A percentile compares a stretch with the other conserved stretches of the same genome.
These are phyloP conservation scores for Populus deltoides DNA, from an alignment of 345 rosid species.

Conservation along the genomic window DNA sequence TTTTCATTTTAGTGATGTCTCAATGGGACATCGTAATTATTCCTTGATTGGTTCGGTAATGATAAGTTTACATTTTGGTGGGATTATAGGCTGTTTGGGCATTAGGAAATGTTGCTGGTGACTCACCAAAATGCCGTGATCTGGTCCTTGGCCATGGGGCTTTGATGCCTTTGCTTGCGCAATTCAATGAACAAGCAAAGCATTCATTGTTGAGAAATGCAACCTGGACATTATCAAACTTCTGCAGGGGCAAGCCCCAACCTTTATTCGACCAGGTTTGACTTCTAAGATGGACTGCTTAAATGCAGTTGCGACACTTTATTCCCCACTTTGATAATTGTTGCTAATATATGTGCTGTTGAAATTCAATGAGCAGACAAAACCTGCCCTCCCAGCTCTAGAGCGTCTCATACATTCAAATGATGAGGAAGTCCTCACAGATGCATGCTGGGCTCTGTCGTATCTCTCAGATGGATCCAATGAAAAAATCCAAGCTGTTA, in stretches of 20 bases:
- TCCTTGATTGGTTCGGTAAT: background rate
- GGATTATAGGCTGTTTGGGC: slow-evolving; percentile 32
- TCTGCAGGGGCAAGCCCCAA: slow-evolving; percentile 38
- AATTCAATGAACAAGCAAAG: slow-evolving; percentile 28
- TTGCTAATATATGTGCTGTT: background rate
- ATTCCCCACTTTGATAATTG: background rate
- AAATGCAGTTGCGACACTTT: background rate
- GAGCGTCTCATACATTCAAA: slow-evolving; percentile 24
- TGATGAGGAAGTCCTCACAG: slow-evolving; percentile 28
- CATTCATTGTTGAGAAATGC: slow-evolving; percentile 33
- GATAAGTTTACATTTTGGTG: background rate
- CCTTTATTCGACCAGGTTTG: slow-evolving; percentile 34
- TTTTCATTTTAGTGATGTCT: background rate
- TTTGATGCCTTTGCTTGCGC: slow-evolving; percentile 25
- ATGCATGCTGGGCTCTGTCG: slow-evolving; percentile 36
- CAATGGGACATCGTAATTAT: background rate
- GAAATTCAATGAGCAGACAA: slow-evolving; percentile 19
- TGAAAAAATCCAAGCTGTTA: slow-evolving; percentile 35
- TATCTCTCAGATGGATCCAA: slow-evolving; percentile 35
- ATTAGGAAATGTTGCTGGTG: slow-evolving; percentile 34
- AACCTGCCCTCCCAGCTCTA: slow-evolving; percentile 27
- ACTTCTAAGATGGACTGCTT: background rate
- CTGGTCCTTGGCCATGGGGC: slow-evolving; percentile 27
- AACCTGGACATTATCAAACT: slow-evolving; percentile 33
- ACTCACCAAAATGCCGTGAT: slow-evolving; percentile 32